Evolutionary conservation across 2,329 filamentous ascomycete species (phyloP), one percentile per base, ranked within the genome.

Genomic region (Arthroderma sp.): DNA sequence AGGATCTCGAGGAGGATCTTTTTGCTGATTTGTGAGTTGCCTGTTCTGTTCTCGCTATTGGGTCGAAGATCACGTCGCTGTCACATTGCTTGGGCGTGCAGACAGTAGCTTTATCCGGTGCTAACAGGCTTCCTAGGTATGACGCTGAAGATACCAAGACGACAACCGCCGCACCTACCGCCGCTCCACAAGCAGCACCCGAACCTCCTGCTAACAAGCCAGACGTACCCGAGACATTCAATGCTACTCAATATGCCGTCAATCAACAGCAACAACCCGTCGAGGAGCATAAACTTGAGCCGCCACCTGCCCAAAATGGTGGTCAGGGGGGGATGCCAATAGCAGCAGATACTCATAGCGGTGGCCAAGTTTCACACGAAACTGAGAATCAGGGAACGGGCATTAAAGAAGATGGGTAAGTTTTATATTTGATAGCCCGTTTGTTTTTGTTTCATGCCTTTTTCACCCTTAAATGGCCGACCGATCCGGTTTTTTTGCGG

Each of bases 331-430:
- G 23, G 13, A 23, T 23, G 25, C 23, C n/a, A 2, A 9, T n/a
- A 23, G 33, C 15, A 28, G 33, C 11, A 21, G 52, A 54, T 19
- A 43, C 13, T 33, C 38, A 28, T 2, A 19, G 37, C 15, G 31
- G 51, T 25, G 51, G 51, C 8, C 31, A 54, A 4, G 25, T 23
- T 55, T 33, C 49, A 66, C 66, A 39, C 67, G 67, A 73, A 35
- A 54, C 66, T 28, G 71, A 71, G 44, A 65, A 63, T 54, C 70
- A 72, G 51, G 70, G 69, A 49, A 75, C 72, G 23, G 73, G 72
- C 53, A 87, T 91, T 58, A 94, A 94, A 74, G 88, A 94, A 81
- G 88, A 94, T 70, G 88, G 88, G 88, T 94, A 84, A 91, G 88
- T 83, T 44, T 17, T 41, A 19, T 39, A 7, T 41, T 54, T 39